A percentile compares a stretch with the other conserved stretches of the same genome.
These are phyloP conservation scores for Penicillium silybi DNA, from an alignment of 495 filamentous ascomycete species.

Conservation along the genomic window DNA sequence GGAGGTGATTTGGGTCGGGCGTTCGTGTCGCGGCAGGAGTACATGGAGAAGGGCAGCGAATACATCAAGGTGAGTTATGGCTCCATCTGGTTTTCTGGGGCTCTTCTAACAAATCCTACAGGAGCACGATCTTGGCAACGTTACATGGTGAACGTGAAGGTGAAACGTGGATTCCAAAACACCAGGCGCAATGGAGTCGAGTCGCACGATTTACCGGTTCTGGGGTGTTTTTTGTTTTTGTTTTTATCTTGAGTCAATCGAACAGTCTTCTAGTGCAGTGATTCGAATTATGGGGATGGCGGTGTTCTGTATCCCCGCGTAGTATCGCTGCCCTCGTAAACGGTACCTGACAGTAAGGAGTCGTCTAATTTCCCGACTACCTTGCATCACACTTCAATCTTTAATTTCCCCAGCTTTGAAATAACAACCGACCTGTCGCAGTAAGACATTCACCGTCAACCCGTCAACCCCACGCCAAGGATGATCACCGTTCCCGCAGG, in stretches of 20 bases:
- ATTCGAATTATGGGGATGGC: background rate
- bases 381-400: background rate
- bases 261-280: background rate
- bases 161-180: background rate
- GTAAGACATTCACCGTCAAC: background rate
- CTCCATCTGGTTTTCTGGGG: background rate
- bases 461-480: background rate
- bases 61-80: conserved; percentile 67
- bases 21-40: conserved; percentile 68
- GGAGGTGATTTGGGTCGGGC: conserved; percentile 29
- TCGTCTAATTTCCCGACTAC: background rate
- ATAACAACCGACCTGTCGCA: background rate
- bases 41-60: conserved; percentile 77
- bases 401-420: background rate
- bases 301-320: background rate
- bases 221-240: background rate
- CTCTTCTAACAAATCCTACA: conserved; percentile 27
- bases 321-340: background rate
- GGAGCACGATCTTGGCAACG: conserved; percentile 82
- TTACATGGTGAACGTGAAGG: conserved; percentile 27
- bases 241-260: background rate
- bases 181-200: conserved; percentile 27
- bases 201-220: conserved; percentile 6
- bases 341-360: background rate
- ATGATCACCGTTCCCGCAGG: background rate